phyloP scores from a whole-genome alignment of 768 basidiomycete species.

The Agaricus bisporus region DNA sequence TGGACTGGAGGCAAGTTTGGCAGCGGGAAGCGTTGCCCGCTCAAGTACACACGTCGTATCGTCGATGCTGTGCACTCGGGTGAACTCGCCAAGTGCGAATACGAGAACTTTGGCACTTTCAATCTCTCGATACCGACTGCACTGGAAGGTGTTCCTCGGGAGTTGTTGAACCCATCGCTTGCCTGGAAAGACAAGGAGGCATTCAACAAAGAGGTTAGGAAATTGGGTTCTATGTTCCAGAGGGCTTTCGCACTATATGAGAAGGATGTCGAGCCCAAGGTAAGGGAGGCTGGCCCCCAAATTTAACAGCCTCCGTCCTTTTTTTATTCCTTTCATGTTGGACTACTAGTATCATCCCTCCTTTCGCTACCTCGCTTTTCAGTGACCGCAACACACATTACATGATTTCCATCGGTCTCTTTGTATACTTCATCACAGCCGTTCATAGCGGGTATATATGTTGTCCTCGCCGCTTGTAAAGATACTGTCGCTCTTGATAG shows the following conservation, averaged over 20 bases:
- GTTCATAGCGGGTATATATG: not conserved
- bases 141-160: conserved; percentile 83
- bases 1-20: conserved; percentile 96
- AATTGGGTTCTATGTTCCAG: conserved; percentile 89
- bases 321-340: not conserved
- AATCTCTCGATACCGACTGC: conserved; percentile 77
- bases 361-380: not conserved
- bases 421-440: not conserved
- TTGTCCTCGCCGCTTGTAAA: too few relatives aligned
- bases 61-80: conserved; percentile 97
- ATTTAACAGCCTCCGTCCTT: conserved; percentile 16
- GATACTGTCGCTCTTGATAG: too few relatives aligned
- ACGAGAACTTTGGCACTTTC: conserved; percentile 79
- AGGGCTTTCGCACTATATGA: conserved; percentile 93
- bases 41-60: conserved; percentile 93
- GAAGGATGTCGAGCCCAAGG: conserved; percentile 74
- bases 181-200: conserved; percentile 90
- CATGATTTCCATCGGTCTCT: not conserved
- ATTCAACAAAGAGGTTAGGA: conserved; percentile 82
- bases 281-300: conserved; percentile 76
- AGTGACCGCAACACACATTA: not conserved
- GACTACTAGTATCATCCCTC: not conserved
- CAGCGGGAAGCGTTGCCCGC: conserved; percentile 87
- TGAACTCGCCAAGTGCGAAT: conserved; percentile 81
- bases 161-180: conserved; percentile 80